Evolutionary conservation across 1,139 yeast species (phyloP).

Genomic region (Pichia sp.): DNA sequence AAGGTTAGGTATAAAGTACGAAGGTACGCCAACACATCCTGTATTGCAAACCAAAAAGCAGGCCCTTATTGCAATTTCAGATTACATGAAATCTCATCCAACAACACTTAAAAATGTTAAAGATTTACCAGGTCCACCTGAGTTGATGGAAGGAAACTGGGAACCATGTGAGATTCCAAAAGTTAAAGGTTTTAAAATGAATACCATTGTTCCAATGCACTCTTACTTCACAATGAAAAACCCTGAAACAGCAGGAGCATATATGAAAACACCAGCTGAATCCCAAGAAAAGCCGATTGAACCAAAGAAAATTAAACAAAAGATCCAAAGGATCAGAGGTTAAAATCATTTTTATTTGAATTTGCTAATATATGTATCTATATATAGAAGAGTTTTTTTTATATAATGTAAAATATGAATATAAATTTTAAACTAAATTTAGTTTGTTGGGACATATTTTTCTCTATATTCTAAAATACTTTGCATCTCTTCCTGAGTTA

Average conservation of each 20-base stretch:
- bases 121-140: conserved; percentile 55
- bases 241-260: conserved; percentile 71
- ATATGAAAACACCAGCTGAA: conserved; percentile 37
- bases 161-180: conserved; percentile 61
- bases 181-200: conserved; percentile 82
- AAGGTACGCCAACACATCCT: conserved; percentile 38
- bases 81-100: conserved; percentile 60
- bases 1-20: conserved; percentile 54
- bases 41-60: conserved; percentile 56
- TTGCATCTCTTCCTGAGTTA: conserved; percentile 47
- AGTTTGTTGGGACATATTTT: conserved; percentile 38
- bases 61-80: conserved; percentile 54
- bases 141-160: conserved; percentile 37
- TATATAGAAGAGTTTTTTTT: background rate
- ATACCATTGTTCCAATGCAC: conserved; percentile 78
- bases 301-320: conserved; percentile 42
- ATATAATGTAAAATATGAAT: too few species aligned
- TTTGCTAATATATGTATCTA: background rate
- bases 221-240: conserved; percentile 76
- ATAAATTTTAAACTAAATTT: background rate
- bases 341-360: conserved; percentile 24
- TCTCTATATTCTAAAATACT: conserved; percentile 57
- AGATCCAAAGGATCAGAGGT: conserved; percentile 36
- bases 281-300: conserved; percentile 19
- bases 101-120: conserved; percentile 62